Conservation (phyloP, 495 filamentous ascomycete genomes). For the Melanomma pulvis-pyrius region DNA sequence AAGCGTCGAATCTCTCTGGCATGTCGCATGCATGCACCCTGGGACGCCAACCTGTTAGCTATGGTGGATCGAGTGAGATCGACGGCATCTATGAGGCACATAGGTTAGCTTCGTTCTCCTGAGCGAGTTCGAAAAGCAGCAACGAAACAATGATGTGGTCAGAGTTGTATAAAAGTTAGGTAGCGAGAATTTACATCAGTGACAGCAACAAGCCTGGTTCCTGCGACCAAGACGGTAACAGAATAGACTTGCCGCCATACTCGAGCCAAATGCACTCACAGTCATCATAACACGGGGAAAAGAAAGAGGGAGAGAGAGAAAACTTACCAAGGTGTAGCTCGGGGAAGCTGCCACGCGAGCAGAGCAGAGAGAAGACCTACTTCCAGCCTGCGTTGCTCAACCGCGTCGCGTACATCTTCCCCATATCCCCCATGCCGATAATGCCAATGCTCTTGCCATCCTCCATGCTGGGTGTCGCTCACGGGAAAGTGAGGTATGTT, state of each 20-base stretch:
- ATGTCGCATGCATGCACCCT: slow-evolving; percentile 96
- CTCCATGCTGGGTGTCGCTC: slow-evolving; percentile 27
- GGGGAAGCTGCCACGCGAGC: slow-evolving; percentile 12
- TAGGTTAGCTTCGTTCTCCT: slow-evolving; percentile 26
- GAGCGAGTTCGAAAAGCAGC: slow-evolving; percentile 1
- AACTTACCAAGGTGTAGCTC: slow-evolving; percentile 16
- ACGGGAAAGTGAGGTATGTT: slow-evolving; percentile 1
- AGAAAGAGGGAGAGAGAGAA: slow-evolving; percentile 32
- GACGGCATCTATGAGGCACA: slow-evolving; percentile 13
- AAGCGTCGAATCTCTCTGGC: slow-evolving; percentile 75
- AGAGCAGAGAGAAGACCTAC: slow-evolving; percentile 56
- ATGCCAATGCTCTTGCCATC: slow-evolving; percentile 64
- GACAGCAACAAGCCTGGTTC: slow-evolving; percentile 54
- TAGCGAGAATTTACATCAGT: slow-evolving; percentile 98
- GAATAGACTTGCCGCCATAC: slow-evolving; percentile 61
- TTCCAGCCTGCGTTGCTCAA: slow-evolving; percentile 93
- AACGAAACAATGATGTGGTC: slow-evolving; percentile 49
- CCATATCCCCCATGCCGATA: slow-evolving; percentile 99
- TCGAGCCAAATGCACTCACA: slow-evolving; percentile 99
- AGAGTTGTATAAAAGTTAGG: slow-evolving; percentile 81
- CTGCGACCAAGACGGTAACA: slow-evolving; percentile 57
- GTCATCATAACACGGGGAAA: slow-evolving; percentile 73
- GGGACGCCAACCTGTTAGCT: slow-evolving; percentile 31
- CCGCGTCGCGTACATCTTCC: slow-evolving; percentile 94
- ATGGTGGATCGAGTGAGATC: background rate